phyloP scores from a whole-genome alignment of 2,329 filamentous ascomycete species.

The Clarireedia monteithiana region DNA sequence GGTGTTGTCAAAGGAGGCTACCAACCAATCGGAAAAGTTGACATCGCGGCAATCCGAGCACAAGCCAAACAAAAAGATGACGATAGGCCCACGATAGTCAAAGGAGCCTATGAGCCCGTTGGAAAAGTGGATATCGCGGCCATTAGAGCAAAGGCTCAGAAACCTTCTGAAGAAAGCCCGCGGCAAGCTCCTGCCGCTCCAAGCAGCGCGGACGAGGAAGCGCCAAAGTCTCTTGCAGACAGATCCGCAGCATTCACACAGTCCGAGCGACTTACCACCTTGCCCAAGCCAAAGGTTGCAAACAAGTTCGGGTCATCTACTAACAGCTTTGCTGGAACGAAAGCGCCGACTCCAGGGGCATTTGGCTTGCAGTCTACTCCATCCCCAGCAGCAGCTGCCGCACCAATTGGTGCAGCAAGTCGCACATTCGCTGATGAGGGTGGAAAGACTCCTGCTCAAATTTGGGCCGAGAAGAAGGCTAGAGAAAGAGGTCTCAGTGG shows the following conservation, averaged over 20 bases:
- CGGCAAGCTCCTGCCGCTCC: constrained; percentile 35
- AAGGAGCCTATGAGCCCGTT: constrained; percentile 88
- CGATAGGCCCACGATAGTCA: constrained; percentile 76
- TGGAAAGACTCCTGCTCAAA: constrained; percentile 91
- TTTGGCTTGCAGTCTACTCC: constrained; percentile 57
- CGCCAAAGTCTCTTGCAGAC: constrained; percentile 62
- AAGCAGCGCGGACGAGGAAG: constrained; percentile 37
- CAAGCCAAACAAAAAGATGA: constrained; percentile 64
- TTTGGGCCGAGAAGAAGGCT: constrained; percentile 97
- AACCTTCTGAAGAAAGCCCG: constrained; percentile 36
- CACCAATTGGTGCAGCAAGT: constrained; percentile 71
- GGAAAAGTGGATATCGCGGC: constrained; percentile 97
- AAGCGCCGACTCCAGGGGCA: constrained; percentile 70
- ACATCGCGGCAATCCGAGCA: constrained; percentile 82
- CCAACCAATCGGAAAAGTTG: constrained; percentile 93
- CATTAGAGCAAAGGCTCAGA: constrained; percentile 77
- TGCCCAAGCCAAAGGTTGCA: constrained; percentile 92
- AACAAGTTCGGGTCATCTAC: constrained; percentile 74
- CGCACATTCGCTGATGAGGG: constrained; percentile 91
- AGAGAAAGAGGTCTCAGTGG: constrained; percentile 57
- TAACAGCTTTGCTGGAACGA: constrained; percentile 75
- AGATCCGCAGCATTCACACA: constrained; percentile 65
- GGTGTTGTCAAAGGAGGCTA: constrained; percentile 81
- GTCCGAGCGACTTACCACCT: constrained; percentile 72
- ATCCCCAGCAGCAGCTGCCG: constrained; percentile 42